Evolutionary conservation across 1,284 basidiomycete species (phyloP), one percentile per base, ranked within the genome.

Genomic region (Caloboletus firmus): DNA sequence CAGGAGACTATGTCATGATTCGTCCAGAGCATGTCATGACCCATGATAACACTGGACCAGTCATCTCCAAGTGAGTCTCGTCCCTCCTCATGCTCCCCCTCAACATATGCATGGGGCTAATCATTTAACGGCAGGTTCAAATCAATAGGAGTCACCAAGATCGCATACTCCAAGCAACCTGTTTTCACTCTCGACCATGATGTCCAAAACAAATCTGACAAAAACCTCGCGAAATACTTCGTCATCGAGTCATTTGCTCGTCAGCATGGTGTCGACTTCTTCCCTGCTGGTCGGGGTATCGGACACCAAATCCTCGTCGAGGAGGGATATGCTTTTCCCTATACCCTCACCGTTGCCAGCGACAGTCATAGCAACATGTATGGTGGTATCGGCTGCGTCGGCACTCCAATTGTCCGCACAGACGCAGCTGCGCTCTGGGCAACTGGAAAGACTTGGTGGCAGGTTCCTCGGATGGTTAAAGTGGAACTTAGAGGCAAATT

Each of bases 361-460:
- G 96, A 99, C 75, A 94, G 91, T 67, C 96, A 99, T 73, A 94
- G 90, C 63, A 99, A 99, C 72, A 97, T 97, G 91, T 99, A 99
- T 68, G 96, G 96, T 30, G 96, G 96, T 48, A 92, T 99, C 1
- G 96, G 95, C 3, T 97, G 95, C 65, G 84, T 99, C 7, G 96
- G 96, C 9, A 99, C 96, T 0, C 95, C 96, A 2, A 97, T 99
- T 61, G 96, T 95, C 5, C 83, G 93, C 42, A 95, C 92, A 20
- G 93, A 95, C 62, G 92, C 93, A 18, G 93, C 93, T 0, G 95
- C 96, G 2, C 85, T 99, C 18, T 99, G 96, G 96, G 95, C 97
- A 3, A 99, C 97, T 0, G 94, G 96, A 40, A 94, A 94, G 74
- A 99, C 97, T 5, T 99, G 96, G 96, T 99, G 96, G 97, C 96